These are phyloP conservation scores for Pneumocystis oryctolagi DNA, from an alignment of 1,139 yeast species.

Conservation along the genomic window DNA sequence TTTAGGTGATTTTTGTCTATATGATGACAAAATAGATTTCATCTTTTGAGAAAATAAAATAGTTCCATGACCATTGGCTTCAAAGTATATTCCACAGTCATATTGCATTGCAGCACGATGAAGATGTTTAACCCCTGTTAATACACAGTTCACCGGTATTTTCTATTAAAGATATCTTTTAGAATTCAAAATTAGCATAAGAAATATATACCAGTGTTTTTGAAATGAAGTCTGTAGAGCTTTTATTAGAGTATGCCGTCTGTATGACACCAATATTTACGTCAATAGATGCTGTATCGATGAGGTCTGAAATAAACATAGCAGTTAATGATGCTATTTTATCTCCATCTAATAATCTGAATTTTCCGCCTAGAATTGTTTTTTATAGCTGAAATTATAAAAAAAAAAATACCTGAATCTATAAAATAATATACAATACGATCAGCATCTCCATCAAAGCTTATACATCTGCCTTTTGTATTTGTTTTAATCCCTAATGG, in stretches of 20 bases:
- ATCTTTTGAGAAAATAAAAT: conserved; percentile 60
- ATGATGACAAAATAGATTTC: conserved; percentile 26
- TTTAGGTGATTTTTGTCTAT: conserved; percentile 25
- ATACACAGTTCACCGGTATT: conserved; percentile 74
- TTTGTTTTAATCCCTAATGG: conserved; percentile 45
- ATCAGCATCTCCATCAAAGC: conserved; percentile 97
- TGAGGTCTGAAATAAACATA: conserved; percentile 42
- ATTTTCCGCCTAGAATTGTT: conserved; percentile 26
- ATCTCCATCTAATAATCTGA: conserved; percentile 81
- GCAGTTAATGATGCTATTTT: conserved; percentile 80
- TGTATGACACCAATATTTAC: conserved; percentile 71
- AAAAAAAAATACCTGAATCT: conserved; percentile 19
- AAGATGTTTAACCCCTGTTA: conserved; percentile 92
- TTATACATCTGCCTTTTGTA: conserved; percentile 42
- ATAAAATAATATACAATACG: conserved; percentile 74
- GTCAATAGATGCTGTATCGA: conserved; percentile 29
- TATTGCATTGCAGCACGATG: conserved; percentile 75
- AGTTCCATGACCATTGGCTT: conserved; percentile 99
- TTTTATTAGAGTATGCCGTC: conserved; percentile 95
- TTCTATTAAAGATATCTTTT: conserved; percentile 16
- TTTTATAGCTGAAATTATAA: neutral
- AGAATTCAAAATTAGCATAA: neutral
- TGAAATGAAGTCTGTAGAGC: conserved; percentile 60
- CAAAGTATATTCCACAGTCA: conserved; percentile 88
- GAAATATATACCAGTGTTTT: conserved; percentile 30